A percentile compares a stretch with the other conserved stretches of the same genome.
Conservation (phyloP, 176 grass and related monocot genomes). For the Musa itinerans region DNA sequence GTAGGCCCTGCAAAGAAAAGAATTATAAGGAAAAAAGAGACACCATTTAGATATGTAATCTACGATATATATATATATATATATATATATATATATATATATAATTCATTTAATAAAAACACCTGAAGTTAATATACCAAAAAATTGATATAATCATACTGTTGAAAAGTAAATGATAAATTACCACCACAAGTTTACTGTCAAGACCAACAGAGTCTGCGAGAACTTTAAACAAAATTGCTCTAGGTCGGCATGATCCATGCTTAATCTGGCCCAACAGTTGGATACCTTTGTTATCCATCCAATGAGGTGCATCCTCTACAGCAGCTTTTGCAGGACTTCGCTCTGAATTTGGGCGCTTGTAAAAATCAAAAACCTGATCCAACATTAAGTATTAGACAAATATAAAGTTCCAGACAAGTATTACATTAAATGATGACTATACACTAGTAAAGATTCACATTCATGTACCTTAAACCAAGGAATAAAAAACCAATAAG, state of each 20-base stretch:
- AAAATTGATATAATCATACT: constrained; percentile 2
- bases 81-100: not conserved
- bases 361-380: constrained; percentile 99
- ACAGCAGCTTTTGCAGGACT: constrained; percentile 61
- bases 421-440: not conserved
- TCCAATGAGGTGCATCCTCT: constrained; percentile 60
- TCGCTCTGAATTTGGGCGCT: constrained; percentile 71
- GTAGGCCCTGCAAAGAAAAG: constrained; percentile 58
- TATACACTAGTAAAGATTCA: not conserved
- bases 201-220: constrained; percentile 91
- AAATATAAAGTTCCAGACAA: not conserved
- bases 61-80: not conserved
- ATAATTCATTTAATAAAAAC: not conserved
- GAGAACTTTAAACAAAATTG: constrained; percentile 98
- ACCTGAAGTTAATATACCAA: not conserved
- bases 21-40: constrained; percentile 4
- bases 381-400: constrained; percentile 8
- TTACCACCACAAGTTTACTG: constrained; percentile 99
- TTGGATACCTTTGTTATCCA: constrained; percentile 69
- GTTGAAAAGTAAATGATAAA: constrained; percentile 20
- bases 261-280: constrained; percentile 95
- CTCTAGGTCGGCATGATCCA: constrained; percentile 89
- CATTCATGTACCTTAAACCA: not conserved
- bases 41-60: not conserved
- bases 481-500: not conserved